Conservation (phyloP, 2,329 filamentous ascomycete genomes). For the Juglanconis juglandina region DNA sequence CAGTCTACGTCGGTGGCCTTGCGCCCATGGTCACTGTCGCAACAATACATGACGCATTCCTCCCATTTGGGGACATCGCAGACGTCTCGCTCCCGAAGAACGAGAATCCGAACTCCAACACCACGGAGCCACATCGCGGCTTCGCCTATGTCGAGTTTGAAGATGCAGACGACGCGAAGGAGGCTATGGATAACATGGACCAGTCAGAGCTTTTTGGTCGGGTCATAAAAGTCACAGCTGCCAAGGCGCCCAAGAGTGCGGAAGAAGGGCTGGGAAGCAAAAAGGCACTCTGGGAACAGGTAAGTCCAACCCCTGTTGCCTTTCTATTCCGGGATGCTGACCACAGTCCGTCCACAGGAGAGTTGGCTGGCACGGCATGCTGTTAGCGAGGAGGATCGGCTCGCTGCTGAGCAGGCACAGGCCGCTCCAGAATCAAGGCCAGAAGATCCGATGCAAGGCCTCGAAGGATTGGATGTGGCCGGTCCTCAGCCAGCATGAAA, state of each 20-base stretch:
- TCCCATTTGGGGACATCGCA: conserved; percentile 93
- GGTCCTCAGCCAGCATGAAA: conserved; percentile 71
- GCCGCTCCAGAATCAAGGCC: conserved; percentile 48
- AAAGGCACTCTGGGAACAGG: conserved; percentile 96
- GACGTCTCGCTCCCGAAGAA: conserved; percentile 89
- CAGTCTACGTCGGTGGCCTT: conserved; percentile 87
- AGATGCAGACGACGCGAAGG: conserved; percentile 76
- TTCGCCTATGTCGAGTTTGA: conserved; percentile 98
- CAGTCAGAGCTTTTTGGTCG: conserved; percentile 91
- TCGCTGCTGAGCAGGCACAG: conserved; percentile 53
- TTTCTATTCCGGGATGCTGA: conserved; percentile 17
- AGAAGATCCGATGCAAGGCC: conserved; percentile 90
- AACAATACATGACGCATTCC: conserved; percentile 83
- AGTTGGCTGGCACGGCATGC: conserved; percentile 88
- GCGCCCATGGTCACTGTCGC: conserved; percentile 71
- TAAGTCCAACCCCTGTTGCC: conserved; percentile 39
- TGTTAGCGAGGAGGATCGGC: conserved; percentile 73
- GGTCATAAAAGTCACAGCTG: conserved; percentile 85
- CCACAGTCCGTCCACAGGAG: conserved; percentile 57
- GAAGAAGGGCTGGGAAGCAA: conserved; percentile 88
- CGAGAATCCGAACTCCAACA: conserved; percentile 75
- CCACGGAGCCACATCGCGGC: conserved; percentile 76
- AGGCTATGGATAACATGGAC: conserved; percentile 99
- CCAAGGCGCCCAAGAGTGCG: conserved; percentile 85
- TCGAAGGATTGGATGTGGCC: conserved; percentile 90